These are phyloP conservation scores for Fusarium sp. DNA, from an alignment of 2,329 filamentous ascomycete genomes.

Conservation along the genomic window DNA sequence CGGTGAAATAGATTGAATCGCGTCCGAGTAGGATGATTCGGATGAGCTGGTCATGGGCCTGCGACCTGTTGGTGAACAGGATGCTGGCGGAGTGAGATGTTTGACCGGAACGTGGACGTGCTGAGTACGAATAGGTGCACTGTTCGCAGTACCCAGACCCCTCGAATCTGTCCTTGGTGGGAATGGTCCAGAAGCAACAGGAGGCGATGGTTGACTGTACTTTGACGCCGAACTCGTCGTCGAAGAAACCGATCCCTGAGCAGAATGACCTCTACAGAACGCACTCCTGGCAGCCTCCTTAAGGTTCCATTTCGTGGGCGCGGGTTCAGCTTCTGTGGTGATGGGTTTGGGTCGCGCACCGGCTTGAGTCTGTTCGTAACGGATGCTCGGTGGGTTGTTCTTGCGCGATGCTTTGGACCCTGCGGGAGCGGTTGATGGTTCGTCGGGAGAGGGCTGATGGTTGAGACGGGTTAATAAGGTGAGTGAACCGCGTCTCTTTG, in stretches of 20 bases:
- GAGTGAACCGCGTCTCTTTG: constrained; percentile 40
- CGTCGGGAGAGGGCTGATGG: constrained; percentile 22
- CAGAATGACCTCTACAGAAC: constrained; percentile 41
- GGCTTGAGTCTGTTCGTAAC: constrained; percentile 44
- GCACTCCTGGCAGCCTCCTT: constrained; percentile 53
- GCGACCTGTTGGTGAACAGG: constrained; percentile 11
- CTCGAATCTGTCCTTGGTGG: constrained; percentile 2
- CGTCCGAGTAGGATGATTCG: constrained; percentile 55
- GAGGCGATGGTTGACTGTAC: constrained; percentile 8
- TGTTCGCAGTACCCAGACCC: neutral
- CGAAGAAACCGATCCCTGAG: constrained; percentile 31
- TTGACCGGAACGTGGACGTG: constrained; percentile 15
- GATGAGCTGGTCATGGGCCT: constrained; percentile 49
- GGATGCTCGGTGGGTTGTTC: constrained; percentile 45
- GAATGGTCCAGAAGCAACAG: constrained; percentile 19
- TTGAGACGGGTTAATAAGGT: constrained; percentile 30
- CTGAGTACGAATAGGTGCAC: constrained; percentile 5
- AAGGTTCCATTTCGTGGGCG: constrained; percentile 49
- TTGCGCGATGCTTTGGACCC: constrained; percentile 15
- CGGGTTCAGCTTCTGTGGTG: constrained; percentile 29
- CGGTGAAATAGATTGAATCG: constrained; percentile 50
- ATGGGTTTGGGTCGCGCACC: constrained; percentile 41
- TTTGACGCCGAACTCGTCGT: constrained; percentile 24
- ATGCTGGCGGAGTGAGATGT: constrained; percentile 8
- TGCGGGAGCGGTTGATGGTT: constrained; percentile 4